These are phyloP conservation scores for Apiotrichum gracile DNA, from an alignment of 1,284 basidiomycete genomes.

Conservation along the genomic window DNA sequence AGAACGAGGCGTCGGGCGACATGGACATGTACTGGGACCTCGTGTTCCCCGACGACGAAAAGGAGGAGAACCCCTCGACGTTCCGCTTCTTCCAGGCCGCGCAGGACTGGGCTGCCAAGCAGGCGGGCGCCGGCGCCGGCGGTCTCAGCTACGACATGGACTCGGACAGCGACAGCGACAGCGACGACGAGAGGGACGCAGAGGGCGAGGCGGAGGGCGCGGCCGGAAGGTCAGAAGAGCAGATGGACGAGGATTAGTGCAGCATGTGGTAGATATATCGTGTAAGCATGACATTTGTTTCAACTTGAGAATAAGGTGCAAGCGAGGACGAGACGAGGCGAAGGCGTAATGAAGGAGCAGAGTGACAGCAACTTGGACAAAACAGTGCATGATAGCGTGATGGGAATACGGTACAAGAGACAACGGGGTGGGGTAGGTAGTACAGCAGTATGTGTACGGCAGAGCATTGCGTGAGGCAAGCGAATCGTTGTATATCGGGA, in stretches of 20 bases:
- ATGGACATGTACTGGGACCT: slow-evolving; percentile 90
- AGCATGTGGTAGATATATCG: not conserved
- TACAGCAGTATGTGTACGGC: no score
- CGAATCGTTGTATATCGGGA: no score
- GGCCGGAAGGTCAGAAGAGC: not conserved
- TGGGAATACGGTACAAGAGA: no score
- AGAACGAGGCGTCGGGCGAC: slow-evolving; percentile 71
- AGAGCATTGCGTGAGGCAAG: no score
- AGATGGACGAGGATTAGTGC: slow-evolving; percentile 18
- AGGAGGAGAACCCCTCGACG: slow-evolving; percentile 79
- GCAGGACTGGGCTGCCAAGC: slow-evolving; percentile 64
- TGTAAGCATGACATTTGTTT: no score
- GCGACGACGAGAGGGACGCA: slow-evolving; percentile 21
- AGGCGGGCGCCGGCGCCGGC: slow-evolving; percentile 19
- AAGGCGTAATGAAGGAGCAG: no score
- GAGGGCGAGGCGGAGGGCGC: not conserved
- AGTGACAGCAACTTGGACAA: no score
- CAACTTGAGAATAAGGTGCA: no score
- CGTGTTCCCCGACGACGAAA: slow-evolving; percentile 90
- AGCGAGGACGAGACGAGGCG: no score
- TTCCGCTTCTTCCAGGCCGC: slow-evolving; percentile 94
- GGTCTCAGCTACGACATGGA: slow-evolving; percentile 39
- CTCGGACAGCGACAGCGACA: slow-evolving; percentile 27
- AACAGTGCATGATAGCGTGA: no score
- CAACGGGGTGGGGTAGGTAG: no score